A percentile compares a stretch with the other conserved stretches of the same genome.
phyloP scores from a whole-genome alignment of 768 basidiomycete species.

The Omphalotus guepiniiformis region DNA sequence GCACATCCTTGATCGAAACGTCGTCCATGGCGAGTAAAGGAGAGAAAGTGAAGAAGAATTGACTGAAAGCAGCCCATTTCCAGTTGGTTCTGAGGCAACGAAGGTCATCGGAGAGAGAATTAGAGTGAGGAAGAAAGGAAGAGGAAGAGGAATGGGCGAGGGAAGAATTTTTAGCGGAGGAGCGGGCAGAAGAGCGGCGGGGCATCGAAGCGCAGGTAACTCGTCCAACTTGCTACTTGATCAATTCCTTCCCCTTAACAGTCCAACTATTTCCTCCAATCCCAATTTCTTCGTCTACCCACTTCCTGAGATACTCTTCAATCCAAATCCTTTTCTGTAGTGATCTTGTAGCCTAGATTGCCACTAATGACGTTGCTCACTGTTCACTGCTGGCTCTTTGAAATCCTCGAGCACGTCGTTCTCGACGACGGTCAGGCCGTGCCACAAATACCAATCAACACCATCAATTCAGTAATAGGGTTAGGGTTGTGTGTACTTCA shows the following conservation, averaged over 20 bases:
- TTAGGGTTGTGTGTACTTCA: neutral
- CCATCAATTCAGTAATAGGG: neutral
- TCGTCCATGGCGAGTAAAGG: constrained; percentile 68
- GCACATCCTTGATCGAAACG: constrained; percentile 60
- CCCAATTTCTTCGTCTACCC: too few relatives aligned
- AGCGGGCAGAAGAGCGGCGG: constrained; percentile 47
- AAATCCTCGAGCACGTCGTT: neutral
- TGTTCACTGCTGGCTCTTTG: too few relatives aligned
- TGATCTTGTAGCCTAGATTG: too few relatives aligned
- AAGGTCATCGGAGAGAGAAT: constrained; percentile 37
- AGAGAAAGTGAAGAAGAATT: constrained; percentile 86
- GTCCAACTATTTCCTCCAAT: too few relatives aligned
- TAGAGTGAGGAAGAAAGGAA: constrained; percentile 21
- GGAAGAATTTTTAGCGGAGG: constrained; percentile 26
- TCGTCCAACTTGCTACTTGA: too few relatives aligned
- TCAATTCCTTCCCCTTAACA: too few relatives aligned
- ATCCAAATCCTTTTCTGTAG: too few relatives aligned
- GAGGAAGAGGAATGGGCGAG: constrained; percentile 22
- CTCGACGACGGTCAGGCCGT: neutral
- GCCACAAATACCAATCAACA: neutral
- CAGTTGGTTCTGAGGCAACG: constrained; percentile 68
- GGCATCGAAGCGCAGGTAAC: constrained; percentile 38
- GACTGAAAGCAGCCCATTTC: constrained; percentile 91
- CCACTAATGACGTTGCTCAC: too few relatives aligned
- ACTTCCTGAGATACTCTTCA: too few relatives aligned